phyloP scores from a whole-genome alignment of 192 early-diverging fungal genomes.

The Pilobolus umbonatus region DNA sequence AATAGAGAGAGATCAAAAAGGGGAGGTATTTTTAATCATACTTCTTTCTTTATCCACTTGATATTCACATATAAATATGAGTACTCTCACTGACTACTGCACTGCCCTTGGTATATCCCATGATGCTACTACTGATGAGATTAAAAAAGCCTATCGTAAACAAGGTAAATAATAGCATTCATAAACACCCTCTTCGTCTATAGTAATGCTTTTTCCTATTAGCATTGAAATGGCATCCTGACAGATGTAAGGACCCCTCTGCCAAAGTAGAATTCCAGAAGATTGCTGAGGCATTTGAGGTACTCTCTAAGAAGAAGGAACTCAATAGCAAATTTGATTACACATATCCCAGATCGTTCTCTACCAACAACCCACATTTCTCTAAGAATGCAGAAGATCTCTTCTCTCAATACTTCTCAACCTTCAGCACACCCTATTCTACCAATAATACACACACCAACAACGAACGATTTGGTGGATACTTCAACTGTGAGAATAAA shows the following conservation, averaged over 20 bases:
- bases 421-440: not conserved
- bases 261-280: conserved; percentile 92
- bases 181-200: not conserved
- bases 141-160: conserved; percentile 47
- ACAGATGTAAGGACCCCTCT: conserved; percentile 55
- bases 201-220: not conserved
- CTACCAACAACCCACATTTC: no score
- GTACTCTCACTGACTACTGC: no score
- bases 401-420: conserved; percentile 82
- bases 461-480: conserved; percentile 15
- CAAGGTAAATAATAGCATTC: conserved; percentile 15
- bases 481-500: conserved; percentile 32
- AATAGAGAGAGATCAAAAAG: conserved; percentile 1
- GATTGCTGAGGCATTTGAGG: conserved; percentile 95
- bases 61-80: no score
- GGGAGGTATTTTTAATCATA: not conserved
- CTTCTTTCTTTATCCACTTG: not conserved
- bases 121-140: conserved; percentile 31
- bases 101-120: conserved; percentile 6
- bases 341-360: conserved; percentile 56
- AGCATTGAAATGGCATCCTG: conserved; percentile 74
- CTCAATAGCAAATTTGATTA: conserved; percentile 87
- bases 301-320: conserved; percentile 88
- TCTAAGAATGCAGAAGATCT: conserved; percentile 78
- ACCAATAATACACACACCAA: not conserved